These are phyloP conservation scores for Bauhinia variegata DNA, from an alignment of 306 rosid genomes.

Conservation along the genomic window DNA sequence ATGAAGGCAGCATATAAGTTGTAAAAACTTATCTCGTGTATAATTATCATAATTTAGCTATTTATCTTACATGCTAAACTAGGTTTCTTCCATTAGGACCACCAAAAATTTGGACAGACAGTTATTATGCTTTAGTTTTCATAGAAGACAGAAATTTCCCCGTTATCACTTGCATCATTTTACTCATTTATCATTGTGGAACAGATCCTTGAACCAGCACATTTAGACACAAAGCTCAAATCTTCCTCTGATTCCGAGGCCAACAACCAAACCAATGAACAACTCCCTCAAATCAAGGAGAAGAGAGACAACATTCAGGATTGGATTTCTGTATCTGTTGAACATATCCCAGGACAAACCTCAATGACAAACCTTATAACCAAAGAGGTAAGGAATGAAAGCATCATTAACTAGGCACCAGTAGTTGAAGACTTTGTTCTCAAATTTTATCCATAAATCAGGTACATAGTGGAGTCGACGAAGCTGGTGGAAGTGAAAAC, in stretches of 20 bases:
- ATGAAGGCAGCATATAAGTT: not conserved
- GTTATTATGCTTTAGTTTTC: not conserved
- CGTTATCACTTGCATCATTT: not conserved
- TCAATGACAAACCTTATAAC: conserved; percentile 4
- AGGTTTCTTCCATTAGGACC: not conserved
- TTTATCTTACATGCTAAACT: not conserved
- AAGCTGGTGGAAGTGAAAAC: conserved; percentile 18
- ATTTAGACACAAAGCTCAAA: conserved; percentile 12
- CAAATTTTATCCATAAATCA: conserved; percentile 18
- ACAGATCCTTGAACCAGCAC: conserved; percentile 13
- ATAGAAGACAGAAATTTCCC: not conserved
- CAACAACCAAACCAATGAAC: not conserved
- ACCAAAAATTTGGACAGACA: not conserved
- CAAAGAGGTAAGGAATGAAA: conserved; percentile 10
- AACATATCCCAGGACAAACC: conserved; percentile 1
- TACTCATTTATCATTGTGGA: conserved; percentile 17
- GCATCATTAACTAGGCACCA: not conserved
- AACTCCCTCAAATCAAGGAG: conserved; percentile 18
- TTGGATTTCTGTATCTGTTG: conserved; percentile 10
- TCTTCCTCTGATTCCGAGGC: conserved; percentile 4
- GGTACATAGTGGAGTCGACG: not conserved
- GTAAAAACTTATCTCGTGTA: not conserved
- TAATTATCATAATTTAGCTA: not conserved
- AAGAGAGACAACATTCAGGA: conserved; percentile 11
- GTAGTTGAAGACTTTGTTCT: conserved; percentile 8